Base-by-base conservation (phyloP, 805 yeast species). In the Candida germanica region DNA sequence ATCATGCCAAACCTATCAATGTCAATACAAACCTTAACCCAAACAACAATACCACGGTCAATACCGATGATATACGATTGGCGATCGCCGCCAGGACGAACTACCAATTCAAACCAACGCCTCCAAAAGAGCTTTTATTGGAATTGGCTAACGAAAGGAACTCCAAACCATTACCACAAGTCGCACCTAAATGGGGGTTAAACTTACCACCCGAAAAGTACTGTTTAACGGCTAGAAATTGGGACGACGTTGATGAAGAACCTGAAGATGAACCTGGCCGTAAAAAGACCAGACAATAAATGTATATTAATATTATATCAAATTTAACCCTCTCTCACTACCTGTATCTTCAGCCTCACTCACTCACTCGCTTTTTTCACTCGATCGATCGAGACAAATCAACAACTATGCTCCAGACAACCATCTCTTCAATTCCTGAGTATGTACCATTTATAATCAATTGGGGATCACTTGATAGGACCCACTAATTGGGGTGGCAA, bases 191-290 rank as follows among this genome's bases (percentile, higher is more conserved):
- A 33, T 88, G 87, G 82, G 98, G 98, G 8, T 73, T 93, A 26
- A 77, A 97, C 46, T 69, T 94, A 33, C 99, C 99, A 3, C 98
- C 98, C 4, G 99, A 93, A 66, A 93, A 89, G 75, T 89, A 87
- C 64, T 89, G 98, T 63, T 66, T 89, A 36, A 88, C 96, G 0
- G 93, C 86, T 1, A 74, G 73, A 44, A 88, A 85, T 44, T 85
- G 89, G 82, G 81, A 77, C 36, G 50, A 53, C 7, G 50, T 49
- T 18, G 54, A 54, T 16, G 59, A 56, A 36, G 47, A 46, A 18
- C 46, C 43, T 19, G 56, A 49, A 23, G 56, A 56, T 31, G 40
- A 45, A 22, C 31, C 33, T n/a, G 25, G 34, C 10, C 20, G 25
- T n/a, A 26, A 33, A 17, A 27, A 31, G 20, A 4, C 12, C n/a